These are phyloP conservation scores for Hygrophorus pudorinus DNA, from an alignment of 768 basidiomycete genomes.

Conservation along the genomic window DNA sequence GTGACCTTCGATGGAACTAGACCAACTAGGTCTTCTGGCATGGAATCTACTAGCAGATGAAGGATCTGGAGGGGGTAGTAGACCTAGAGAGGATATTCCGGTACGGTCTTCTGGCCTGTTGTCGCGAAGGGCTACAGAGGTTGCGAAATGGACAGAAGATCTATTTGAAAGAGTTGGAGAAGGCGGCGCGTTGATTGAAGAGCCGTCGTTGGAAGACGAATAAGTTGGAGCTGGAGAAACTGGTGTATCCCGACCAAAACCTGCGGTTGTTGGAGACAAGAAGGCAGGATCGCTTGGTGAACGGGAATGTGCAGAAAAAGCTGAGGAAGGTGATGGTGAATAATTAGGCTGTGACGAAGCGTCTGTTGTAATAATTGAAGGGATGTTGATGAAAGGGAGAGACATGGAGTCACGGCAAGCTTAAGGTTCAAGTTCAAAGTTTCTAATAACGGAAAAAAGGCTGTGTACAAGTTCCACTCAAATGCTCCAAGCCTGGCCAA, in stretches of 20 bases:
- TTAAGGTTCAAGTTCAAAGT: neutral
- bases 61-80: conserved; percentile 32
- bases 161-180: conserved; percentile 68
- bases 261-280: neutral
- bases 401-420: neutral
- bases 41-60: conserved; percentile 22
- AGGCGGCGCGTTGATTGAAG: conserved; percentile 32
- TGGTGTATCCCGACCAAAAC: conserved; percentile 20
- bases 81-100: conserved; percentile 40
- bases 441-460: neutral
- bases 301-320: neutral
- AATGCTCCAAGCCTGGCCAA: too few relatives aligned
- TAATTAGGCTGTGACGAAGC: too few relatives aligned
- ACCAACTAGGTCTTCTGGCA: conserved; percentile 45
- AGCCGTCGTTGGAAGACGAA: conserved; percentile 18
- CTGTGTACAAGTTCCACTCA: too few relatives aligned
- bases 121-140: conserved; percentile 50
- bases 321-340: neutral
- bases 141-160: conserved; percentile 51
- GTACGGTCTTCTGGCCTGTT: conserved; percentile 53
- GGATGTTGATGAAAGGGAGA: neutral
- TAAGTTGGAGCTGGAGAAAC: conserved; percentile 17
- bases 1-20: conserved; percentile 29
- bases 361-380: neutral
- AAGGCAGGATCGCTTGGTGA: neutral